phyloP scores from a whole-genome alignment of 768 basidiomycete genomes.

The Panaeolus cyanescens region DNA sequence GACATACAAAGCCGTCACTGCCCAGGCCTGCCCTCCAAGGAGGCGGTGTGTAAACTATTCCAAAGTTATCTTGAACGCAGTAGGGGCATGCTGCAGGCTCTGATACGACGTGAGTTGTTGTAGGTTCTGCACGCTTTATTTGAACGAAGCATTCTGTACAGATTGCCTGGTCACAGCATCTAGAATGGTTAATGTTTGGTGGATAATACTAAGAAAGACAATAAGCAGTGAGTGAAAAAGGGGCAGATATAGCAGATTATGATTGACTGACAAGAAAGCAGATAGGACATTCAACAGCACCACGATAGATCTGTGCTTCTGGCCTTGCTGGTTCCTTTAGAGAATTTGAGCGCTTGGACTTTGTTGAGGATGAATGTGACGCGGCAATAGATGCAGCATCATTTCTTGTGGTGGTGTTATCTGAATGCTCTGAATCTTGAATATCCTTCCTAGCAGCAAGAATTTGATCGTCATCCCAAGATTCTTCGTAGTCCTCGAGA shows the following conservation, averaged over 20 bases:
- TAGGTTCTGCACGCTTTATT: constrained; percentile 96
- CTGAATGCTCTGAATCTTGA: constrained; percentile 50
- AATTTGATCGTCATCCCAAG: constrained; percentile 89
- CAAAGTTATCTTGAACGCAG: constrained; percentile 97
- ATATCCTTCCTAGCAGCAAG: constrained; percentile 76
- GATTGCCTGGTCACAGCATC: constrained; percentile 98
- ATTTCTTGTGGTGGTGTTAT: constrained; percentile 43
- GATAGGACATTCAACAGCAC: constrained; percentile 94
- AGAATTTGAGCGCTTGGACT: constrained; percentile 55
- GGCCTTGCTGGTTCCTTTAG: constrained; percentile 70
- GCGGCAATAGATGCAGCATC: constrained; percentile 36
- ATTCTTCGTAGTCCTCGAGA: constrained; percentile 87
- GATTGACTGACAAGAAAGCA: constrained; percentile 84
- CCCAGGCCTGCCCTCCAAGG: constrained; percentile 81
- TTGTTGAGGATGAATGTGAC: constrained; percentile 28
- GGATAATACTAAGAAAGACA: constrained; percentile 81
- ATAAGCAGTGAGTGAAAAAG: constrained; percentile 26
- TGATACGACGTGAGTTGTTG: constrained; percentile 91
- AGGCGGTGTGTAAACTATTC: constrained; percentile 84
- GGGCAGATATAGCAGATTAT: constrained; percentile 12
- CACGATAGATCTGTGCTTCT: constrained; percentile 81
- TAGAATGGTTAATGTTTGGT: constrained; percentile 92
- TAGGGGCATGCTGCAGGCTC: constrained; percentile 98
- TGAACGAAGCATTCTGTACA: constrained; percentile 99
- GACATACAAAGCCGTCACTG: constrained; percentile 68